Conservation (phyloP, 2,329 filamentous ascomycete genomes). For the Sporothrix brasiliensis region DNA sequence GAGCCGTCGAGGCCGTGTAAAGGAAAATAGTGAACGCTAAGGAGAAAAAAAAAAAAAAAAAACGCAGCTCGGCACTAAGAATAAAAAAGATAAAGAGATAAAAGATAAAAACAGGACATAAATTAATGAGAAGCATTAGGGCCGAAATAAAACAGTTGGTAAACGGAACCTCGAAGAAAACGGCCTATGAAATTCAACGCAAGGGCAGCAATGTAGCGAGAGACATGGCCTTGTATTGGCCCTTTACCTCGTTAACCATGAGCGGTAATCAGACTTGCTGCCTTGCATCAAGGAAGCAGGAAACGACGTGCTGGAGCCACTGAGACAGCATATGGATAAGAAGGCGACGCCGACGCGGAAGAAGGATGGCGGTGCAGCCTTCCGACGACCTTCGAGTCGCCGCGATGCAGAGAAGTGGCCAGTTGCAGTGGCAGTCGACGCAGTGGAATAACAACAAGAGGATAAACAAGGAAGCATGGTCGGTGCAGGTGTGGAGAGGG, state of each 20-base stretch:
- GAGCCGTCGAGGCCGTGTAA: neutral
- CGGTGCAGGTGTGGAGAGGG: slow-evolving; percentile 6
- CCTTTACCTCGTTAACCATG: neutral
- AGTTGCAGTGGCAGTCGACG: neutral
- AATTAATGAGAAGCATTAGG: slow-evolving; percentile 10
- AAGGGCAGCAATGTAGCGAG: slow-evolving; percentile 3
- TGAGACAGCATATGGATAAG: neutral
- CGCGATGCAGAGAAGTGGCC: slow-evolving; percentile 5
- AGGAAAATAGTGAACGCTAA: slow-evolving; percentile 13
- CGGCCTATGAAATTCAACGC: slow-evolving; percentile 9
- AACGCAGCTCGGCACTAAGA: slow-evolving; percentile 4
- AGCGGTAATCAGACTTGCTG: slow-evolving; percentile 2
- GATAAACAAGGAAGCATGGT: slow-evolving; percentile 2
- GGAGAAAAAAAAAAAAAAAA: slow-evolving; percentile 16
- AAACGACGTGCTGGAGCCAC: neutral
- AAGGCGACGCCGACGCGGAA: slow-evolving; percentile 1
- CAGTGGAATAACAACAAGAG: neutral
- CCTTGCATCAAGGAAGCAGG: neutral
- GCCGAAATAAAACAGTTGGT: slow-evolving; percentile 11
- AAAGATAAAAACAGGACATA: slow-evolving; percentile 19
- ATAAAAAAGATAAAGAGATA: slow-evolving; percentile 24
- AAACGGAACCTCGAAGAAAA: slow-evolving; percentile 22
- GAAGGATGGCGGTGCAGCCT: slow-evolving; percentile 5
- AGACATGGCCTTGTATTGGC: too few species aligned
- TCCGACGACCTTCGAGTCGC: neutral